These are phyloP conservation scores for Meyerozyma sp. DNA, from an alignment of 1,139 yeast genomes.

Conservation along the genomic window DNA sequence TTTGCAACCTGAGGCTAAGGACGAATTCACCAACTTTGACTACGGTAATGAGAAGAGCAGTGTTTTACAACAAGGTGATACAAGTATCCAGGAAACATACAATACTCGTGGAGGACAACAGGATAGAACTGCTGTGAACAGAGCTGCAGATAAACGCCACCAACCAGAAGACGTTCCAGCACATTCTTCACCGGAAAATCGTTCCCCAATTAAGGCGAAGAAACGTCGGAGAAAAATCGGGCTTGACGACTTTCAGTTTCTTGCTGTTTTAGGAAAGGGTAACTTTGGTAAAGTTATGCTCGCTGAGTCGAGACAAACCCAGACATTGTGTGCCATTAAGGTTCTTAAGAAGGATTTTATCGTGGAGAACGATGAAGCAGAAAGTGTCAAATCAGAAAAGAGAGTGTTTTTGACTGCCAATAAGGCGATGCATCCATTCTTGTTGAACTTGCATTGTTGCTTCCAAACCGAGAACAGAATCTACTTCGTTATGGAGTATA, in stretches of 20 bases:
- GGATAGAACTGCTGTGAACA: neutral
- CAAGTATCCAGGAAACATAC: neutral
- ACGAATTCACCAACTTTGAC: slow-evolving; percentile 26
- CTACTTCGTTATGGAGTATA: slow-evolving; percentile 96
- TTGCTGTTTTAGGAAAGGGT: slow-evolving; percentile 95
- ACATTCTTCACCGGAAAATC: neutral
- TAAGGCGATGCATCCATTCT: slow-evolving; percentile 85
- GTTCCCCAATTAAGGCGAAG: slow-evolving; percentile 18
- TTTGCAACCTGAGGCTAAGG: slow-evolving; percentile 6
- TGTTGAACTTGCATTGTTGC: slow-evolving; percentile 86
- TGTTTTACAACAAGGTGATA: neutral
- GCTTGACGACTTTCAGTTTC: slow-evolving; percentile 86
- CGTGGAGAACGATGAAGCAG: slow-evolving; percentile 93
- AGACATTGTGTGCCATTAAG: slow-evolving; percentile 84
- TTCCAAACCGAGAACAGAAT: slow-evolving; percentile 97
- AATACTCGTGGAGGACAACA: neutral
- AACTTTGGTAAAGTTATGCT: slow-evolving; percentile 97
- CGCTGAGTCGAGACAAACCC: slow-evolving; percentile 83
- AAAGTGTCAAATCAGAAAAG: slow-evolving; percentile 89
- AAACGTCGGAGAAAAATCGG: slow-evolving; percentile 69
- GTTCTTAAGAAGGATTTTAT: slow-evolving; percentile 93
- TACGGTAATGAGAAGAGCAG: slow-evolving; percentile 17
- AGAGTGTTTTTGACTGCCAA: slow-evolving; percentile 89
- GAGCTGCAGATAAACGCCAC: neutral
- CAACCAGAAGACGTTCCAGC: neutral